Evolutionary conservation across 805 yeast genomes (phyloP).

Genomic region (Lipomyces spencermartinsiae): DNA sequence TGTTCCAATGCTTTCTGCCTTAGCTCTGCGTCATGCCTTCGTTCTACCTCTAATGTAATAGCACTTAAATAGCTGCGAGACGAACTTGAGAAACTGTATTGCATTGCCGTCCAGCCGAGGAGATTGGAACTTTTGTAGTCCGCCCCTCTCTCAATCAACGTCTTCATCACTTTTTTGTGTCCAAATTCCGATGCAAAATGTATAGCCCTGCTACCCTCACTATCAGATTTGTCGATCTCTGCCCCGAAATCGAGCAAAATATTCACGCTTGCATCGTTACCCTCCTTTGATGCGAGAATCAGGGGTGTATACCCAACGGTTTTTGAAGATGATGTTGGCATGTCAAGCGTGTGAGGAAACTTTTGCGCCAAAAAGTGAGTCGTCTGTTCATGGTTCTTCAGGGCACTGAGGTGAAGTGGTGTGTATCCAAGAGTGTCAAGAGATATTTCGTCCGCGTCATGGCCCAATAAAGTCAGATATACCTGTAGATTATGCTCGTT

Average conservation of each 20-base stretch:
- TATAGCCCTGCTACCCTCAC: slow-evolving; percentile 78
- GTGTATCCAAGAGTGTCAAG: slow-evolving; percentile 63
- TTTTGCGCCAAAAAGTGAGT: slow-evolving; percentile 75
- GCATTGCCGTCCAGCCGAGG: slow-evolving; percentile 70
- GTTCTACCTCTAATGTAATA: slow-evolving; percentile 26
- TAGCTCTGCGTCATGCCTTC: slow-evolving; percentile 9
- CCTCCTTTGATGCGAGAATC: slow-evolving; percentile 69
- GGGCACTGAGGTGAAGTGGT: slow-evolving; percentile 72
- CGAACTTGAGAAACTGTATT: slow-evolving; percentile 56
- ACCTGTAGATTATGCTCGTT: slow-evolving; percentile 26
- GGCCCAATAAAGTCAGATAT: slow-evolving; percentile 59
- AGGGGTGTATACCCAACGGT: slow-evolving; percentile 49
- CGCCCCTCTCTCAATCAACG: slow-evolving; percentile 58
- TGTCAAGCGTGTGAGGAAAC: slow-evolving; percentile 63
- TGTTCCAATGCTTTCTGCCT: slow-evolving; percentile 14
- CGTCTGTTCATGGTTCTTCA: slow-evolving; percentile 70
- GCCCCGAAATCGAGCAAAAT: slow-evolving; percentile 77
- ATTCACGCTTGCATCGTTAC: slow-evolving; percentile 67
- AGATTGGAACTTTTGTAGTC: slow-evolving; percentile 58
- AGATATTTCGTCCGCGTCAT: slow-evolving; percentile 58
- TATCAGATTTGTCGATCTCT: slow-evolving; percentile 72
- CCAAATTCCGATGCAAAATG: slow-evolving; percentile 83
- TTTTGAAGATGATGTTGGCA: slow-evolving; percentile 58
- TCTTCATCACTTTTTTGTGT: slow-evolving; percentile 59
- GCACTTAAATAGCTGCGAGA: slow-evolving; percentile 17